These are phyloP conservation scores for Candida endomychidarum DNA, from an alignment of 805 yeast species.

Conservation along the genomic window DNA sequence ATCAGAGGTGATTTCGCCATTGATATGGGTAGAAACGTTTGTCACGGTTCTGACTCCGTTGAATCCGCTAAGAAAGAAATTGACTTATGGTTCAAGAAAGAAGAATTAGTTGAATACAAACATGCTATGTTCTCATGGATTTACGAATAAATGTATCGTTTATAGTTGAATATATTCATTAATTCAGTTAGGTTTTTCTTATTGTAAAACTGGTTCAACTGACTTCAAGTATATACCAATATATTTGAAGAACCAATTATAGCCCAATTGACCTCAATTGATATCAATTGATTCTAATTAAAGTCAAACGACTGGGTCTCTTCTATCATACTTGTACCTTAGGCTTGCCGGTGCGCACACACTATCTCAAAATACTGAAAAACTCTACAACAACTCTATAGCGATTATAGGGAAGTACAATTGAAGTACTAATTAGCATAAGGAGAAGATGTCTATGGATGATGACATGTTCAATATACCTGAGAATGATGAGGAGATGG, in stretches of 20 bases:
- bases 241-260: no score
- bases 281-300: no score
- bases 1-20: slow-evolving; percentile 99
- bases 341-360: no score
- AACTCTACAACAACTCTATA: no score
- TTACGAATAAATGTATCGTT: slow-evolving; percentile 67
- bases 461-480: slow-evolving; percentile 28
- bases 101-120: slow-evolving; percentile 91
- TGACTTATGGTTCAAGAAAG: slow-evolving; percentile 95
- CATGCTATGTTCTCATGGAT: slow-evolving; percentile 84
- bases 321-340: no score
- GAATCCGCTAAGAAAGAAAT: slow-evolving; percentile 97
- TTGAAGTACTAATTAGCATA: no score
- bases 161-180: background rate
- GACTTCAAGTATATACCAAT: no score
- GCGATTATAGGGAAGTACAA: no score
- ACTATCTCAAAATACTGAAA: no score
- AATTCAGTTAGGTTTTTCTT: background rate
- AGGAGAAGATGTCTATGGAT: slow-evolving; percentile 16
- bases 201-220: no score
- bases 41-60: slow-evolving; percentile 99
- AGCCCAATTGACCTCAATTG: no score
- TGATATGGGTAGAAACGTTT: slow-evolving; percentile 98
- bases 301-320: no score
- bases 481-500: slow-evolving; percentile 19